Conservation (phyloP, 129 eudicot species). For the Deinandra increscens region DNA sequence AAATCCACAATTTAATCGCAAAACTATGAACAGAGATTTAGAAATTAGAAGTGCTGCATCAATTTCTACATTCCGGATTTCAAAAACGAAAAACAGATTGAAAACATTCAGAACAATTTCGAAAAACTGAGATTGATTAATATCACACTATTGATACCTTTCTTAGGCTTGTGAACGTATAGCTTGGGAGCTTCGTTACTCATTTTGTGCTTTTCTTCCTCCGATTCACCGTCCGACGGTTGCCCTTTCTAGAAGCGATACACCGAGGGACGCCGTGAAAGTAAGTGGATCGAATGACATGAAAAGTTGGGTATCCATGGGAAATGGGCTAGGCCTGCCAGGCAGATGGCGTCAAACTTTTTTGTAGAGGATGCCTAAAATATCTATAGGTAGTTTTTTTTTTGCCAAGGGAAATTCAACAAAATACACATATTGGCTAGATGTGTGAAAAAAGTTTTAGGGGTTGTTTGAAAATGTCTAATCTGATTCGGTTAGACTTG, state of each 20-base stretch:
- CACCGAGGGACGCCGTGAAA: not conserved
- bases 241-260: slow-evolving; percentile 23
- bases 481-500: too few relatives aligned
- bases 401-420: too few relatives aligned
- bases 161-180: slow-evolving; percentile 65
- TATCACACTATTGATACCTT: slow-evolving; percentile 51
- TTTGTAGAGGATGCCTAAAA: too few relatives aligned
- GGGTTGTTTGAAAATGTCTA: too few relatives aligned
- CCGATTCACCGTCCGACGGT: not conserved
- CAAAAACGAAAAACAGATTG: not conserved
- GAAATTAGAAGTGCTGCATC: not conserved
- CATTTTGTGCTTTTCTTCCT: slow-evolving; percentile 29
- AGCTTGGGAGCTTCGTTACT: slow-evolving; percentile 57
- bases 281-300: not conserved
- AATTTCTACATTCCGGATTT: not conserved
- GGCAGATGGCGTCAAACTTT: not conserved
- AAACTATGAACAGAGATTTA: not conserved
- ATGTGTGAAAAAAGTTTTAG: too few relatives aligned
- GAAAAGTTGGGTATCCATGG: not conserved
- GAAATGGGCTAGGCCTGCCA: slow-evolving; percentile 15
- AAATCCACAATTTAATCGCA: not conserved
- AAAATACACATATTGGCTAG: too few relatives aligned
- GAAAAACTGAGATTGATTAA: not conserved
- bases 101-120: too few relatives aligned
- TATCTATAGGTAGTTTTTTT: too few relatives aligned